Base-by-base conservation (phyloP, 805 yeast species). In the Candida ulmi region DNA sequence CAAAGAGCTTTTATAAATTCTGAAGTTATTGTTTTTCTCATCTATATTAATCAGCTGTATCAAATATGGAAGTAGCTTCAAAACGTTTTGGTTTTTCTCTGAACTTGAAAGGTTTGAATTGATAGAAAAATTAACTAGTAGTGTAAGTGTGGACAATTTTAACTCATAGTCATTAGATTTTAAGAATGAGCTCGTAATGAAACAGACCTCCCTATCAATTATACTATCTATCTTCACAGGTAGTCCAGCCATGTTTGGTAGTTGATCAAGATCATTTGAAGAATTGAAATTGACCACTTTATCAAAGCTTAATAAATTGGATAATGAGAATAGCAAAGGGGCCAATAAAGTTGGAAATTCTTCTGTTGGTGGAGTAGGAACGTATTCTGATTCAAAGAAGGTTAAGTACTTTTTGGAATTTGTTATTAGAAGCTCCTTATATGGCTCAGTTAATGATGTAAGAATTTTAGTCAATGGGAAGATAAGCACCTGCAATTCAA, bases 21-120 rank as follows among this genome's bases (percentile, higher is more conserved):
- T 33, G 19, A 53, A 32, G 11, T 33, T 24, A 12, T 42, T 37
- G 24, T 38, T 35, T 8, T 38, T 33, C 11, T 51, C 51, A 26
- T 43, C 43, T 8, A 50, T 33, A 11, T 46, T 47, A n/a, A 50
- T 47, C 30, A 53, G 32, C 25, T 52, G 51, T 12, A 55, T 38
- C 34, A 55, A 31, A 26, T 48, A 47, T 3, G 59, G 59, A 8
- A 55, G 25, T 2, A 53, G 12, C 30, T 55, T 55, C 28, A 37
- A 29, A 8, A 46, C 45, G 35, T 50, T 50, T 3, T 26, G 26
- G 7, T 29, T 35, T 36, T 45, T 44, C 4, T 43, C 43, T 2
- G n/a, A 3, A 5, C 40, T 37, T 1, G 44, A 21, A 11, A 50
- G 27, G 8, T 40, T 39, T 4, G 55, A 51, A 19, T 48, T 37